Evolutionary conservation across 192 early-diverging fungal genomes (phyloP), one percentile per base, ranked within the genome.

Genomic region (Chytriomyces sp.): DNA sequence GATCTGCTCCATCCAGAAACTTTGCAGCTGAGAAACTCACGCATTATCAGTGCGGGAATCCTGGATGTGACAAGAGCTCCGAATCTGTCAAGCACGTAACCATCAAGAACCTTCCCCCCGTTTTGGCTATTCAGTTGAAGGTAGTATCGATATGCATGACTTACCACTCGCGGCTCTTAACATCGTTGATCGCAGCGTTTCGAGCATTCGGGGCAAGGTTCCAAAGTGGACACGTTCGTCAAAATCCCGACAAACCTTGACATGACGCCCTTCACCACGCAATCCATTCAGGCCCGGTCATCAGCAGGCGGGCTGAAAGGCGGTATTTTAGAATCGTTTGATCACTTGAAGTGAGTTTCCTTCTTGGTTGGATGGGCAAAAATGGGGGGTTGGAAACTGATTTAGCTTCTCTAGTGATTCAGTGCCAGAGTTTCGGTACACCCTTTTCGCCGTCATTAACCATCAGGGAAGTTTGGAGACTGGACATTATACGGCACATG

Each of bases 401-500:
- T 53, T 25, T 36, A 63, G 26, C 32, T 39, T 61, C 34, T 26
- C n/a, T 39, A 81, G 74, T 39, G 82, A 84, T 61, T 71, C 78
- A 25, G 73, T 83, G 58, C 93, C 90, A 0, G 80, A 90, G 2
- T 91, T 91, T 79, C 76, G 86, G 59, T 98, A 98, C 68, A 82
- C 84, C 5, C 79, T 99, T 26, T 97, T 97, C 83, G 93, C 93
- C 8, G 92, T 99, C 17, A 89, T 98, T 39, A 92, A 92, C 54
- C 97, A 99, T 64, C 84, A 89, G 55, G 97, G 97, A 14, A 88
- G 87, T 63, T 76, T 98, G 71, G 93, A 99, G 59, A 94, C 96
- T 0, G 97, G 97, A 22, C 97, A 99, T 76, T 99, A 99, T 75
- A 94, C 90, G 3, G 90, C 92, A 30, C 94, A 86, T 75, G 92